Evolutionary conservation across 257 asterid species (phyloP).

Genomic region (Salvia splendens): DNA sequence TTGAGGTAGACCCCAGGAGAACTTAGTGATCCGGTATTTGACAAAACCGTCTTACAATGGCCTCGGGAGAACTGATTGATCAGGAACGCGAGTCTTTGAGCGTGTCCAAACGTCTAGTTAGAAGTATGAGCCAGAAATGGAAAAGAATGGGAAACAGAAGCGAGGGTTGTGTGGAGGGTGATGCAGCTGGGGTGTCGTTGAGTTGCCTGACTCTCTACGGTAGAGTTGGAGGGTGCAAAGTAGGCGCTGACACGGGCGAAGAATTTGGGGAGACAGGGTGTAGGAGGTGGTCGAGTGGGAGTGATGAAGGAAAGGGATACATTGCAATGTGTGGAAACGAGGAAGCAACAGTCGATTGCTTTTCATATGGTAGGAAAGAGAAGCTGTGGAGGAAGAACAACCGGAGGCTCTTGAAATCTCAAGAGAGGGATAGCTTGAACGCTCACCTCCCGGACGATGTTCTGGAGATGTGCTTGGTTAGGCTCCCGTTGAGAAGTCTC

Average conservation of each 20-base stretch:
- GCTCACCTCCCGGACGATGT: constrained; percentile 79
- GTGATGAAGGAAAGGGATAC: constrained; percentile 67
- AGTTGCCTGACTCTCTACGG: constrained; percentile 74
- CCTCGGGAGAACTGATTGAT: constrained; percentile 48
- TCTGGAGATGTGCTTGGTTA: constrained; percentile 85
- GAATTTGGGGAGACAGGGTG: constrained; percentile 54
- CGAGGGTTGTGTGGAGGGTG: constrained; percentile 54
- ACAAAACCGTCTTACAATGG: constrained; percentile 41
- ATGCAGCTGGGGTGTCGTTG: constrained; percentile 54
- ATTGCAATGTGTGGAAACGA: constrained; percentile 57
- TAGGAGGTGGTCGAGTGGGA: constrained; percentile 66
- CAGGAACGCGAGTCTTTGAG: constrained; percentile 66
- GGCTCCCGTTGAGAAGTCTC: constrained; percentile 75
- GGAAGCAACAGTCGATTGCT: constrained; percentile 68
- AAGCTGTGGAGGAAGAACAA: constrained; percentile 63
- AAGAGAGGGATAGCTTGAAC: constrained; percentile 44
- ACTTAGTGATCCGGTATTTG: constrained; percentile 18
- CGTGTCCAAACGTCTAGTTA: constrained; percentile 65
- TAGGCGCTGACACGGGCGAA: constrained; percentile 77
- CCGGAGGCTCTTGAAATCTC: constrained; percentile 45
- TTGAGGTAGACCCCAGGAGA: constrained; percentile 5
- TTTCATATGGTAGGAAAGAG: constrained; percentile 65
- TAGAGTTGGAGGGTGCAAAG: constrained; percentile 94
- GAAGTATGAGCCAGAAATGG: constrained; percentile 81
- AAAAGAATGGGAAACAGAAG: constrained; percentile 60